Evolutionary conservation across 2,329 filamentous ascomycete genomes (phyloP), one percentile per base, ranked within the genome.

Genomic region (Bimuria novae-zelandiae): DNA sequence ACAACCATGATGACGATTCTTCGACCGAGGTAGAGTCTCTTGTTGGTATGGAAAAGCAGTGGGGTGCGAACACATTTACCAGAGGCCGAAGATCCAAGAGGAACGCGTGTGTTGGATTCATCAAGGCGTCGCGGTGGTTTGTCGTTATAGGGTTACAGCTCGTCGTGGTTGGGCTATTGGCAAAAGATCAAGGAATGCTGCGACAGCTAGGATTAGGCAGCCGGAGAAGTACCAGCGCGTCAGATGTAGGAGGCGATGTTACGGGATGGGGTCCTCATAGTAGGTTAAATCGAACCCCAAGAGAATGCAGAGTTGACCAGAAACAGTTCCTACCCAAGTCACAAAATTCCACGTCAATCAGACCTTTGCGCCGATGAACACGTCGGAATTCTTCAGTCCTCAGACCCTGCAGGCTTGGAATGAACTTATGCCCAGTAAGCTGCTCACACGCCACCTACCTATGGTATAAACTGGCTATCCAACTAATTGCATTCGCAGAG

Each of bases 351-450:
- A 66, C 11, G 62, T 71, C 46, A 71, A 71, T 39, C 69, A 72
- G 50, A 71, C 69, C 1, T 71, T 68, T 43, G 68, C 69, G 3
- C 68, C 68, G 11, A 69, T 68, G 55, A 70, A 71, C 53, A 72
- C 69, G 1, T 68, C 69, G 7, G 68, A 72, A 8, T 72, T 72
- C 61, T 72, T 72, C 64, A 65, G 65, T 17, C 67, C 68, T 33
- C 60, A 68, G 43, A 63, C 62, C 3, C 60, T 72, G 1, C 58
- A 53, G 5, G 68, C 69, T 23, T 72, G 68, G 69, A 72, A 72
- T 50, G 68, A 70, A 12, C 58, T 72, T 0, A 57, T 67, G 54
- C 65, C 66, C 17, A 61, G 63, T 47, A 63, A 19, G 30, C 30
- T 12, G n/a, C 12, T 11, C 14, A 7, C 7, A n/a, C n/a, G n/a